Base-by-base conservation (phyloP, 306 rosid genomes). In the Spatholobus suberectus region DNA sequence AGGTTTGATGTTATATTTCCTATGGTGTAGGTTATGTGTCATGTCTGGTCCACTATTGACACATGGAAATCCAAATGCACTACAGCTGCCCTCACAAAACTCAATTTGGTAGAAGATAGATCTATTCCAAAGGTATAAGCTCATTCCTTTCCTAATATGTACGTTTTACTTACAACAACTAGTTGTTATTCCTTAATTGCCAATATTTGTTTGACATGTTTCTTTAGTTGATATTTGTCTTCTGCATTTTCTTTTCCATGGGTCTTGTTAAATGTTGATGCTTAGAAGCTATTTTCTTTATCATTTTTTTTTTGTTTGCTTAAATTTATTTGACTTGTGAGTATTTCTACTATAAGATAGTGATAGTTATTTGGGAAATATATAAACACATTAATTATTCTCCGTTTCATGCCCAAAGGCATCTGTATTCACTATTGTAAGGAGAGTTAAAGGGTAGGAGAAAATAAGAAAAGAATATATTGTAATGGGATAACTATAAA, bases 51-150 rank as follows among this genome's bases (percentile, higher is more conserved):
- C 23, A 41, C 78, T 52, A 65, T 81, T 32, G 89, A 77, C 49
- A 83, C 72, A 54, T 77, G 81, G 67, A 72, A 71, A 81, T 47
- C 87, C 79, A 83, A 66, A 76, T 76, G 76, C 73, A 62, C 86
- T 52, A 79, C 86, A 82, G 87, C 90, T 88, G 58, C 90, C 47
- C 85, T 92, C 55, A 82, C 88, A 73, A 91, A 89, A 81, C 87
- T 91, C 66, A 85, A 85, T 82, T 71, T 86, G 81, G 84, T 78
- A 57, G 93, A 89, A 84, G 88, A 93, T 76, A 73, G 61, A 86
- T 79, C 82, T 81, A 63, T 86, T 79, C 61, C 89, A 20, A 87
- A 79, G 99, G 98, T 95, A 93, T 76, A 61, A 58, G 78, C 76
- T 72, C 81, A 59, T 79, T 82, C 80, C 77, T 80, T 82, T 59